Conservation (phyloP, 345 rosid genomes). For the Trapa incisa region DNA sequence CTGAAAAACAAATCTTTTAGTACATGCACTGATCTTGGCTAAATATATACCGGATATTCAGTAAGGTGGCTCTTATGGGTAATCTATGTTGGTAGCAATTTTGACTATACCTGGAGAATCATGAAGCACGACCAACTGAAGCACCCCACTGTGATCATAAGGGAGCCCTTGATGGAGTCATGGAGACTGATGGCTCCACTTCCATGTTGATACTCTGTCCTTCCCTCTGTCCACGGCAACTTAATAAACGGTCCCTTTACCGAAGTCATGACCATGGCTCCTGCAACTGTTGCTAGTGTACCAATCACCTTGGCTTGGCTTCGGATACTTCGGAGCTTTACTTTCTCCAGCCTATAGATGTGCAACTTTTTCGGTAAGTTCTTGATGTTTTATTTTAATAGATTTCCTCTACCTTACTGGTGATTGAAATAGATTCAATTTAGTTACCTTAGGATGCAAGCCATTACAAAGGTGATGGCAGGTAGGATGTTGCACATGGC, state of each 20-base stretch:
- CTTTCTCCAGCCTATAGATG: slow-evolving; percentile 48
- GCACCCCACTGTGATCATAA: slow-evolving; percentile 49
- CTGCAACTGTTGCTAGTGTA: slow-evolving; percentile 64
- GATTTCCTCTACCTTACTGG: no score
- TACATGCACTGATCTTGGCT: no score
- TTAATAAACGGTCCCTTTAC: slow-evolving; percentile 51
- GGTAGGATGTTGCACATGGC: slow-evolving; percentile 82
- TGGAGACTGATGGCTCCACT: slow-evolving; percentile 32
- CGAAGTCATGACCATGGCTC: slow-evolving; percentile 87
- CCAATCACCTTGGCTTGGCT: slow-evolving; percentile 66
- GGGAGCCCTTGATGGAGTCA: slow-evolving; percentile 47
- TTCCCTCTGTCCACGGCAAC: slow-evolving; percentile 42
- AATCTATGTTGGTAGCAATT: neutral
- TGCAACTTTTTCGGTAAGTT: neutral
- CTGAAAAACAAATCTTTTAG: slow-evolving; percentile 13
- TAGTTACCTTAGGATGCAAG: slow-evolving; percentile 44
- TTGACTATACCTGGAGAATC: slow-evolving; percentile 25
- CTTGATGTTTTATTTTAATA: neutral
- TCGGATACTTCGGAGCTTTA: slow-evolving; percentile 31
- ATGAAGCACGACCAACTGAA: slow-evolving; percentile 69
- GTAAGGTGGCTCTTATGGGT: neutral
- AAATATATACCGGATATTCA: no score
- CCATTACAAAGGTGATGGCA: slow-evolving; percentile 66
- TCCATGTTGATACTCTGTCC: slow-evolving; percentile 14
- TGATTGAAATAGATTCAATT: neutral